Evolutionary conservation across 176 grass and related monocot species (phyloP).

Genomic region (Neostapfia colusana): DNA sequence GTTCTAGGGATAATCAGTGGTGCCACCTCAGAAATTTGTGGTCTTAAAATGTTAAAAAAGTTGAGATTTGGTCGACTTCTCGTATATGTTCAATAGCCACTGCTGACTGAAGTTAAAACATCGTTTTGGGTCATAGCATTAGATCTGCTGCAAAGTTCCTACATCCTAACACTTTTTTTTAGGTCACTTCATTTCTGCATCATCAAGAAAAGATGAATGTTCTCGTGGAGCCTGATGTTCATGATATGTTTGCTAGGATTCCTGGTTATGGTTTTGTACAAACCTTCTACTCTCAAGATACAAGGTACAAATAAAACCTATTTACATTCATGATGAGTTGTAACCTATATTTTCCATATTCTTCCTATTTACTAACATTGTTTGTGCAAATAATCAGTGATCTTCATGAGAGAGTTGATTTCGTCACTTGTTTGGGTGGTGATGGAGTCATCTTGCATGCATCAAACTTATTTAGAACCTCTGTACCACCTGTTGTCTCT

Average conservation of each 20-base stretch:
- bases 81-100: not conserved
- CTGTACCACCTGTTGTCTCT: conserved; percentile 90
- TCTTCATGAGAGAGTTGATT: conserved; percentile 99
- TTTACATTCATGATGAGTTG: conserved; percentile 8
- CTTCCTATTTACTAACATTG: conserved; percentile 40
- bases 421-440: conserved; percentile 96
- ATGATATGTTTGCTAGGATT: conserved; percentile 98
- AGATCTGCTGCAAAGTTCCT: conserved; percentile 21
- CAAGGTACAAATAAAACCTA: conserved; percentile 53
- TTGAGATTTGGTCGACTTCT: not conserved
- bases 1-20: conserved; percentile 4
- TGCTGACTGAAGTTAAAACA: not conserved
- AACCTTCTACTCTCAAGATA: conserved; percentile 97
- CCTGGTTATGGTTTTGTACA: conserved; percentile 99
- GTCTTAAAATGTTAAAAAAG: not conserved
- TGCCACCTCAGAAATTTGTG: conserved; percentile 10
- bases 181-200: conserved; percentile 87
- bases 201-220: conserved; percentile 99
- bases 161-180: conserved; percentile 14
- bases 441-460: conserved; percentile 97
- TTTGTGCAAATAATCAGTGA: conserved; percentile 54
- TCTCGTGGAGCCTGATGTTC: conserved; percentile 99
- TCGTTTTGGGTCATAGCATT: not conserved
- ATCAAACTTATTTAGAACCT: conserved; percentile 93
- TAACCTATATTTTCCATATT: conserved; percentile 25